A percentile compares a stretch with the other conserved stretches of the same genome.
Conservation (phyloP, 495 filamentous ascomycete genomes). For the Neurospora cerealis region DNA sequence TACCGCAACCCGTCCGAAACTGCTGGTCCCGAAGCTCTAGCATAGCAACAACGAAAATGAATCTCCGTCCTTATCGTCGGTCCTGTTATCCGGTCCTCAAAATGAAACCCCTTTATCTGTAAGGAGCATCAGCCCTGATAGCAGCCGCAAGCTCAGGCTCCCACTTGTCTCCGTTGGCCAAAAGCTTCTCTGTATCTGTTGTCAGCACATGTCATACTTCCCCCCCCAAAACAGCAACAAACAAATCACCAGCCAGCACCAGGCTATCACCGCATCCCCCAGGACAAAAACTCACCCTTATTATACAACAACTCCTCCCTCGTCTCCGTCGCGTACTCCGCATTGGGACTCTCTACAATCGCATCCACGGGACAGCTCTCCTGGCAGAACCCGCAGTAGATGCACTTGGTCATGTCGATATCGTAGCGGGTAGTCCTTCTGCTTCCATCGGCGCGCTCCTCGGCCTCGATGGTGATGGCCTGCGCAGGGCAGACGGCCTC, state of each 20-base stretch:
- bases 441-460: constrained; percentile 92
- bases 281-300: constrained; percentile 53
- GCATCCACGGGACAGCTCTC: constrained; percentile 98
- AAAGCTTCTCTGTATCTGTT: constrained; percentile 47
- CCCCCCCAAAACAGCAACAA: neutral
- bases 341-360: constrained; percentile 94
- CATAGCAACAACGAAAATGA: neutral
- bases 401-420: constrained; percentile 99
- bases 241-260: too few species aligned
- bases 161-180: constrained; percentile 93
- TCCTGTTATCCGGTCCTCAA: neutral
- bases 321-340: constrained; percentile 96
- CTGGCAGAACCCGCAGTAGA: constrained; percentile 99
- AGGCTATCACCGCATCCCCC: neutral
- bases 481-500: constrained; percentile 95
- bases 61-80: neutral
- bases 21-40: neutral
- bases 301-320: constrained; percentile 96
- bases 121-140: constrained; percentile 80
- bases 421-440: constrained; percentile 94
- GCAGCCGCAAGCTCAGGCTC: constrained; percentile 91
- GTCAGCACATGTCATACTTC: constrained; percentile 5
- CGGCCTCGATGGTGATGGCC: constrained; percentile 97
- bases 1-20: neutral
- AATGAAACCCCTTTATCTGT: constrained; percentile 47